phyloP scores from a whole-genome alignment of 2,329 filamentous ascomycete genomes.

The Raffaelea ambrosiae region DNA sequence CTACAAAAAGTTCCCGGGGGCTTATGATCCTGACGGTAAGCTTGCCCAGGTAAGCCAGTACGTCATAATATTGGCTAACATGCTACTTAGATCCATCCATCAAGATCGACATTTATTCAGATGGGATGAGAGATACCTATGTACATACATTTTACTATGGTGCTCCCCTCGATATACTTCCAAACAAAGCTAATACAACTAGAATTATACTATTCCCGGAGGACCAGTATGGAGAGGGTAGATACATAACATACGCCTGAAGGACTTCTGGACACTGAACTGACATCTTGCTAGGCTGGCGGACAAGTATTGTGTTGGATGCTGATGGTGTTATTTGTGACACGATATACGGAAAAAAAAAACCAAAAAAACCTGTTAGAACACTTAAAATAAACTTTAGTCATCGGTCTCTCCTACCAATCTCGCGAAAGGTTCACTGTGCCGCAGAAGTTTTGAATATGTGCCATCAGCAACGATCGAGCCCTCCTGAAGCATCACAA shows the following conservation, averaged over 20 bases:
- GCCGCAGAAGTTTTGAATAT: slow-evolving; percentile 48
- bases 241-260: slow-evolving; percentile 2
- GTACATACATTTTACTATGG: slow-evolving; percentile 16
- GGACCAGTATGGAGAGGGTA: slow-evolving; percentile 30
- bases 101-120: slow-evolving; percentile 27
- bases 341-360: not conserved
- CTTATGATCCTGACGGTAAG: slow-evolving; percentile 24
- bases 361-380: not conserved
- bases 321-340: slow-evolving; percentile 4
- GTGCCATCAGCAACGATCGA: slow-evolving; percentile 58
- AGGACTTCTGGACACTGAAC: not conserved
- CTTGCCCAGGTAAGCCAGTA: not conserved
- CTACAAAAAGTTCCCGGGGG: slow-evolving; percentile 25
- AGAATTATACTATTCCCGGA: slow-evolving; percentile 29
- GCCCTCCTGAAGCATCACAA: slow-evolving; percentile 64
- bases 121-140: slow-evolving; percentile 20
- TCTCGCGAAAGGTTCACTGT: slow-evolving; percentile 35
- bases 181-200: slow-evolving; percentile 6
- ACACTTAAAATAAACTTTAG: not conserved
- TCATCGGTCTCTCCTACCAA: slow-evolving; percentile 28
- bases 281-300: not conserved
- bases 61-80: too few relatives aligned
- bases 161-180: too few relatives aligned
- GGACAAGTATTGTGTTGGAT: slow-evolving; percentile 15
- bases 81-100: slow-evolving; percentile 26